Conservation (phyloP, 2,329 filamentous ascomycete species). For the Xylariaceae sp. region DNA sequence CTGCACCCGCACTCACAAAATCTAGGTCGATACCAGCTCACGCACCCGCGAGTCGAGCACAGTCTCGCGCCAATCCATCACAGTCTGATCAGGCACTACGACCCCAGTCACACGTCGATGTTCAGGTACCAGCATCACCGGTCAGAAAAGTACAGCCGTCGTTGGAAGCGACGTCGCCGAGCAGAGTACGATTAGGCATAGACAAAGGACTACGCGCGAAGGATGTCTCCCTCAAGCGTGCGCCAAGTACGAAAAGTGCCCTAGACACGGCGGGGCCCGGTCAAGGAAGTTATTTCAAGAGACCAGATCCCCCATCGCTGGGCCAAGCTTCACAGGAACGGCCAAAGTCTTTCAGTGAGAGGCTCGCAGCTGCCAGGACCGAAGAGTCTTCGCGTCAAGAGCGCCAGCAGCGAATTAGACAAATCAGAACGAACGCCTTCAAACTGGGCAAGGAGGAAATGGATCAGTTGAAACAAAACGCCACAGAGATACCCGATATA, state of each 20-base stretch:
- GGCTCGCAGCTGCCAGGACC: constrained; percentile 68
- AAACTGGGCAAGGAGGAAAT: constrained; percentile 57
- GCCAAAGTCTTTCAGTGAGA: constrained; percentile 73
- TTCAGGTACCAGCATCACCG: constrained; percentile 76
- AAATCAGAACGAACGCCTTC: constrained; percentile 55
- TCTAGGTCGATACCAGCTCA: constrained; percentile 19
- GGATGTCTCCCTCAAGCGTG: constrained; percentile 80
- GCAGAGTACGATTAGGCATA: constrained; percentile 77
- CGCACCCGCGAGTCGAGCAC: constrained; percentile 18
- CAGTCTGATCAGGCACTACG: constrained; percentile 18
- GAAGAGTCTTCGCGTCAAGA: constrained; percentile 53
- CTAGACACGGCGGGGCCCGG: constrained; percentile 28
- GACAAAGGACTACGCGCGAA: constrained; percentile 80
- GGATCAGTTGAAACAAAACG: constrained; percentile 57
- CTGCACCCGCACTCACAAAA: constrained; percentile 9
- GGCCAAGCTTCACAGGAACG: constrained; percentile 30
- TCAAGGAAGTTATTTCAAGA: constrained; percentile 42
- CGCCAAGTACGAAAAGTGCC: constrained; percentile 48
- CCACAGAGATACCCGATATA: constrained; percentile 52
- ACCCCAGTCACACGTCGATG: constrained; percentile 34
- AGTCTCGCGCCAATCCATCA: constrained; percentile 17
- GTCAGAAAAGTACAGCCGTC: constrained; percentile 57
- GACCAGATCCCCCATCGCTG: constrained; percentile 40
- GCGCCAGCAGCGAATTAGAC: constrained; percentile 50
- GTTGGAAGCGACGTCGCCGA: constrained; percentile 67